Evolutionary conservation across 768 basidiomycete species (phyloP), one percentile per base, ranked within the genome.

Genomic region (Hysterangium stoloniferum): DNA sequence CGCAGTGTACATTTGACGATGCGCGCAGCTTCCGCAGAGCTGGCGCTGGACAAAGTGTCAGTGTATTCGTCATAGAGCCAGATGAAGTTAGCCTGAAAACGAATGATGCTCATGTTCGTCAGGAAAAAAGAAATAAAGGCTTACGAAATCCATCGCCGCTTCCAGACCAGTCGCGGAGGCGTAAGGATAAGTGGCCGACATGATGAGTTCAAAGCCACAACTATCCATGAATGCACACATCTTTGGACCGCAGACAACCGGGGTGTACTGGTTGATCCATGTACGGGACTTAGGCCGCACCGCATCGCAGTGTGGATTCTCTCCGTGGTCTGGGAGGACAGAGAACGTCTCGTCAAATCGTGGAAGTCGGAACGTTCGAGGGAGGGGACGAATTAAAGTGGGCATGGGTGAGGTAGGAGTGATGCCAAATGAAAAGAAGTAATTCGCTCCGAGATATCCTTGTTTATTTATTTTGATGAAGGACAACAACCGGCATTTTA

Each of bases 21-120:
- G 22, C 25, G 15, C 20, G 53, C 55, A 3, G 55, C 45, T 5
- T 48, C 22, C 12, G 12, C 13, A 9, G 53, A 51, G 12, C 48
- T 52, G 13, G 34, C 46, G n/a, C 52, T 52, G 20, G 38, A 35
- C 32, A 41, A 31, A 20, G 44, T 54, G 44, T 56, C 55, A n/a
- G 55, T 56, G 19, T 53, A 56, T 35, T 56, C 55, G 40, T 56
- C 55, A 22, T 56, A 56, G 12, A 56, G 46, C 55, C 53, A 56
- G 11, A 56, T 45, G 32, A 56, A 41, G 34, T 56, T 56, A 20
- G 28, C 28, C 55, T 56, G 28, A 28, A 45, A 48, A 15, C 19
- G 19, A 24, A 36, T 25, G n/a, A 25, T 25, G 3, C n/a, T n/a
- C n/a, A n/a, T n/a, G n/a, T n/a, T n/a, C n/a, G 12, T 35, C 12